Evolutionary conservation across 2,329 filamentous ascomycete genomes (phyloP).

Genomic region (Lasiodiplodia sp.): DNA sequence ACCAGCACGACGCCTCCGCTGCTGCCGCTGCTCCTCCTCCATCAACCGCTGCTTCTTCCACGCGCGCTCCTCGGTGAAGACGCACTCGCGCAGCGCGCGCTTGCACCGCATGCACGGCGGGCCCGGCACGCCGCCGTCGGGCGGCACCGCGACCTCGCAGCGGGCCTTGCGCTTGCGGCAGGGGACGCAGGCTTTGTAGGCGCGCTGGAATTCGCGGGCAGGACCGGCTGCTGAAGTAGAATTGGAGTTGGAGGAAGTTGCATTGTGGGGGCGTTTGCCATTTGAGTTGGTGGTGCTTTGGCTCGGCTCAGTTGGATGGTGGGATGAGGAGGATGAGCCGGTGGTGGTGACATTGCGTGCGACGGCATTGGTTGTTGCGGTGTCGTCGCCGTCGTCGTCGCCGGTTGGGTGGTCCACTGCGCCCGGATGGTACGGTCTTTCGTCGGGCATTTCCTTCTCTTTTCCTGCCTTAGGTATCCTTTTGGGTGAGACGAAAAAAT

Average conservation of each 20-base stretch:
- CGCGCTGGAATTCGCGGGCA: constrained; percentile 52
- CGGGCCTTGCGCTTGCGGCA: constrained; percentile 62
- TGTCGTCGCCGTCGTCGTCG: background rate
- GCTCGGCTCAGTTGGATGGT: background rate
- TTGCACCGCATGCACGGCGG: constrained; percentile 57
- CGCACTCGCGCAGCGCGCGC: constrained; percentile 58
- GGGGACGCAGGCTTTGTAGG: constrained; percentile 63
- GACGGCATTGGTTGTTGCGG: background rate
- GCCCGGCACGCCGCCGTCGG: constrained; percentile 49
- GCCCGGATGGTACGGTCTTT: background rate
- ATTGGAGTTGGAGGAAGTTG: background rate
- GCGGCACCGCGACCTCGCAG: constrained; percentile 54
- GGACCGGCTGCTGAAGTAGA: background rate
- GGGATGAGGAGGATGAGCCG: background rate
- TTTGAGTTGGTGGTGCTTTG: background rate
- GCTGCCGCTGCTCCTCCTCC: constrained; percentile 45
- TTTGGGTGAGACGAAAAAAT: background rate
- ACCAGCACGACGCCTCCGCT: constrained; percentile 34
- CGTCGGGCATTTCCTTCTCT: background rate
- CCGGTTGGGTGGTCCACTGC: too few relatives aligned
- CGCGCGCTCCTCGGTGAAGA: constrained; percentile 51
- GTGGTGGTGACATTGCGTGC: background rate
- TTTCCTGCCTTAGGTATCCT: background rate
- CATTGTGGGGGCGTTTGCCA: background rate
- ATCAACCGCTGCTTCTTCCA: constrained; percentile 37